Base-by-base conservation (phyloP, 441 rosid genomes). In the Syzygium malaccense region DNA sequence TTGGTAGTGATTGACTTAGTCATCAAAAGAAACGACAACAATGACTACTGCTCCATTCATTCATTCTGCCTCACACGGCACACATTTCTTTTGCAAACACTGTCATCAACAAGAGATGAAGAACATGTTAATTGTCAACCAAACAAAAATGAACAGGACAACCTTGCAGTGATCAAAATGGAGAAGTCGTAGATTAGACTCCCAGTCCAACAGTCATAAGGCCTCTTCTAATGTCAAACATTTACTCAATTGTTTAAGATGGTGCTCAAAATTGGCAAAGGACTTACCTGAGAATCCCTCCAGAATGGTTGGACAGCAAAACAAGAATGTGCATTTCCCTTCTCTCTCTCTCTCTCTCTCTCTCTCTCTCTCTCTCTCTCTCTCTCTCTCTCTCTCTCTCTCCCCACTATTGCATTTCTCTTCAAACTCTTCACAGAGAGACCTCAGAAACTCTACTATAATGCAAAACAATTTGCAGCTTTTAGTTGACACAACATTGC, bases 221-320 rank as follows among this genome's bases (percentile, higher is more conserved):
- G 68, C 60, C 66, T 15, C 55, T 83, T 20, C 62, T n/a, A 33
- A 75, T 33, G 32, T 53, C 33, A 49, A 23, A 88, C 33, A 84
- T 51, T 32, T 45, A 33, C 87, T 33, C 53, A 5, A 37, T 18
- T 53, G 49, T 18, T 19, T 87, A 4, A 53, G 56, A 58, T 85
- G 17, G 78, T 41, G 86, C 87, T 45, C 15, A 68, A 58, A 33
- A 88, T 32, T 58, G 53, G 41, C 26, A 83, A 41, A 62, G 88
- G 85, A 88, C 88, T 86, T 33, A 93, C 93, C 93, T 90, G 88
- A 85, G 92, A 89, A 90, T 62, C 64, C 89, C 87, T 88, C 57
- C 91, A 87, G 91, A 91, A 87, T 83, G 91, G 91, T 87, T 85
- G 88, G 90, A 37, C 83, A 86, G 89, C 33, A 89, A 90, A 85